A percentile compares a stretch with the other conserved stretches of the same genome.
Evolutionary conservation across 2,329 filamentous ascomycete genomes (phyloP).

Genomic region (Aspergillus ochraceoroseus): DNA sequence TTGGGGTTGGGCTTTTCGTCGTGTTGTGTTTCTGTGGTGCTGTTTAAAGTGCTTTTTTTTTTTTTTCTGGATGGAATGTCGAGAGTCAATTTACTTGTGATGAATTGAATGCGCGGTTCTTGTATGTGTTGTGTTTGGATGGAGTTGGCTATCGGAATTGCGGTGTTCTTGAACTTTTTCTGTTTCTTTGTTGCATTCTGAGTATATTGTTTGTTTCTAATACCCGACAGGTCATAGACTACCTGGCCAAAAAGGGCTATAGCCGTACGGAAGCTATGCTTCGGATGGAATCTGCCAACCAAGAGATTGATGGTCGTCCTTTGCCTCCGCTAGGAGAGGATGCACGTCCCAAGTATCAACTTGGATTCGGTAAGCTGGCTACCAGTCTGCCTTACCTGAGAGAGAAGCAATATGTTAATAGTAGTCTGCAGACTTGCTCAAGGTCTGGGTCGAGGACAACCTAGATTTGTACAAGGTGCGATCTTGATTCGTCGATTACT

Average conservation of each 20-base stretch:
- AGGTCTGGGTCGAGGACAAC: conserved; percentile 82
- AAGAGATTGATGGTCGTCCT: conserved; percentile 75
- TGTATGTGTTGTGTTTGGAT: conserved; percentile 6
- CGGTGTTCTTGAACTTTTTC: neutral
- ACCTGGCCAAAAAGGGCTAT: conserved; percentile 92
- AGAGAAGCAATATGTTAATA: conserved; percentile 4
- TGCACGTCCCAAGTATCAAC: conserved; percentile 71
- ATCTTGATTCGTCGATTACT: neutral
- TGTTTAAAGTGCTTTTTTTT: neutral
- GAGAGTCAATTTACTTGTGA: no score
- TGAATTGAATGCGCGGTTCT: neutral
- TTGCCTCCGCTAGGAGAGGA: conserved; percentile 63
- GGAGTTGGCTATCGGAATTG: neutral
- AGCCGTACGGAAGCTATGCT: conserved; percentile 88
- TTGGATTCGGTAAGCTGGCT: conserved; percentile 56
- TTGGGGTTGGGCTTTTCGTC: no score
- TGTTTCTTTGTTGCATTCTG: conserved; percentile 1
- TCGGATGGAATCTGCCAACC: conserved; percentile 78
- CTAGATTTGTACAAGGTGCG: conserved; percentile 86
- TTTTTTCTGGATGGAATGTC: no score
- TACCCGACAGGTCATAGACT: conserved; percentile 74
- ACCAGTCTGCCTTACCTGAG: no score
- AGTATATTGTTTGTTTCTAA: conserved; percentile 11
- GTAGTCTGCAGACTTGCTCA: conserved; percentile 55
- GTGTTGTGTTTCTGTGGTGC: neutral